A percentile compares a stretch with the other conserved stretches of the same genome.
Conservation (phyloP, 805 yeast species). For the Kodamaea laetipori region DNA sequence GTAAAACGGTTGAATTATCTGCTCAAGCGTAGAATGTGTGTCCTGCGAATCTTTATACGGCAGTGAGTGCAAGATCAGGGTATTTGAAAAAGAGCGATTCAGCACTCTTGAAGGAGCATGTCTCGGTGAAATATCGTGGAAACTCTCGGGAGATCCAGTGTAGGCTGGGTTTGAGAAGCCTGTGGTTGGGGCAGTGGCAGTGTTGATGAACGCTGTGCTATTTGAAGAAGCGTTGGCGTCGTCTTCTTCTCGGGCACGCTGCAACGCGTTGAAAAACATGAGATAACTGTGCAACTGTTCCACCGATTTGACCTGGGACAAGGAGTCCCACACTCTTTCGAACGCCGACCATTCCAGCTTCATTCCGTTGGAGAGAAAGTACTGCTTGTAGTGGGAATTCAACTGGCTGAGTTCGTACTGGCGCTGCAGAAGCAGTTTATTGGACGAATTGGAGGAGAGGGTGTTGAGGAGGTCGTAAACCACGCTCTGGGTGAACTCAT, state of each 20-base stretch:
- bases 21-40: slow-evolving; percentile 12
- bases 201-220: not conserved
- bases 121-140: slow-evolving; percentile 8
- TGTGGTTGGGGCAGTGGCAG: slow-evolving; percentile 3
- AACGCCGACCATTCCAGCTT: slow-evolving; percentile 37
- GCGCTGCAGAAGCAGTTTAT: slow-evolving; percentile 12
- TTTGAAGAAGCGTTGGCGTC: not conserved
- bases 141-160: slow-evolving; percentile 8
- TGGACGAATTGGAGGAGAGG: slow-evolving; percentile 5
- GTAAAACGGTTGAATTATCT: slow-evolving; percentile 29
- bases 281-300: slow-evolving; percentile 41
- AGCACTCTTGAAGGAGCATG: slow-evolving; percentile 8
- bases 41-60: slow-evolving; percentile 17
- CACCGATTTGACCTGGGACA: slow-evolving; percentile 28
- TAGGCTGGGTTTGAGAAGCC: slow-evolving; percentile 4
- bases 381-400: slow-evolving; percentile 23
- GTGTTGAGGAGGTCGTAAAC: slow-evolving; percentile 28
- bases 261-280: slow-evolving; percentile 29
- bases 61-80: slow-evolving; percentile 14
- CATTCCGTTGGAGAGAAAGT: slow-evolving; percentile 29
- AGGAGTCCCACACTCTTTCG: slow-evolving; percentile 30
- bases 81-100: slow-evolving; percentile 8
- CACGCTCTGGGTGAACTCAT: slow-evolving; percentile 34
- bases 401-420: slow-evolving; percentile 22
- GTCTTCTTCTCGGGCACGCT: slow-evolving; percentile 5